Evolutionary conservation across 306 rosid species (phyloP), one percentile per base, ranked within the genome.

Genomic region (Oemleria cerasiformis): DNA sequence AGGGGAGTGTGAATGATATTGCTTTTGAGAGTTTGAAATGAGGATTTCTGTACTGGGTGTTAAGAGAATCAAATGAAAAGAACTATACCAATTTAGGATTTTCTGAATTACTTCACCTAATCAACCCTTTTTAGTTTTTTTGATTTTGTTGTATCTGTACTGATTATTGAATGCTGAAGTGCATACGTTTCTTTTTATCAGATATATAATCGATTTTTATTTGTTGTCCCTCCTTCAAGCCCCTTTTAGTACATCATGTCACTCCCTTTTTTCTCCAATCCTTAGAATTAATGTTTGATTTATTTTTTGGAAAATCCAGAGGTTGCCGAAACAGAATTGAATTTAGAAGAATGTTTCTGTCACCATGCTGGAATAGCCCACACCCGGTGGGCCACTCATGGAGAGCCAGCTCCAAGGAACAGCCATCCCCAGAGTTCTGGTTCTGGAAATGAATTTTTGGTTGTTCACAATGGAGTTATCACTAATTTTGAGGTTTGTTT

Each of bases 381-480:
- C 71, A 94, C 99, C 48, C 92, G 97, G 6, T 94, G 99, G 99
- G 99, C 99, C 3, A 94, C 99, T 72, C 97, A 94, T 44, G 99
- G 97, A 47, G 99, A 91, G 70, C 99, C 99, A 72, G 90, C 99
- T 70, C 86, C 87, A 0, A 81, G 97, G 77, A 94, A 94, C 56
- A 91, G 97, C 78, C 99, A 94, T 81, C 99, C 99, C 15, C 99
- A 94, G 79, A 82, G 80, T 25, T 94, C 99, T 23, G 92, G 83
- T 68, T 67, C 87, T 64, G 92, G 76, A 62, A 87, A 94, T 65
- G 99, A 94, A 2, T 94, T 94, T 71, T 64, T 94, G 84, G 97
- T 94, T 61, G 99, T 91, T 81, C 99, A 94, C 57, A 94, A 94
- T 71, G 99, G 97, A 36, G 85, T 94, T 66, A 59, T 94, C 76